Base-by-base conservation (phyloP, 768 basidiomycete genomes). In the Agaricus subrufescens region DNA sequence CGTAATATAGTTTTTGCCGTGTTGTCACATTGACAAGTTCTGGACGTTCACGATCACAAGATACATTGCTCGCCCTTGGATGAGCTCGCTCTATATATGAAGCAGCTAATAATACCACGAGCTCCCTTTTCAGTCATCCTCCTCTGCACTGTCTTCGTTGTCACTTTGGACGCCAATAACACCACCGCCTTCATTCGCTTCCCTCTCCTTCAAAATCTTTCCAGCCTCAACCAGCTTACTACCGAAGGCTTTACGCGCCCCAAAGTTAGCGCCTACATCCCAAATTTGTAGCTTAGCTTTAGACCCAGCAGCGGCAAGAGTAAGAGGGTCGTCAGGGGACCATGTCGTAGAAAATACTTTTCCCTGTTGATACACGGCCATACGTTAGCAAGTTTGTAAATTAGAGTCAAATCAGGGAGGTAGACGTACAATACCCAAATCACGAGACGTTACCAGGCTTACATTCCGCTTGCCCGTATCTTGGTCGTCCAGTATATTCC, bases 301-400 rank as follows among this genome's bases (percentile, higher is more conserved):
- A 2, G 93, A 95, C 11, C 97, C 97, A 30, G 90, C 96, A 3
- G 94, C 94, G 2, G 95, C 96, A 46, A 99, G 70, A 7, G 91
- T 97, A 50, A 98, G 83, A 1, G 94, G 89, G 64, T 95, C 91
- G 67, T 98, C 96, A 0, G 97, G 96, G 5, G 94, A 98, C 76
- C 89, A 98, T 0, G 81, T 77, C 0, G 87, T 78, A 5, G 94
- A 90, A 73, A 99, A 99, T 6, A 98, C 92, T 77, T 96, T 96
- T 71, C 97, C 97, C 95, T 97, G 60, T 46, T 34, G 2, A 3
- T 56, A 12, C 12, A 31, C 34, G 34, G 43, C 62, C 52, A 57
- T 11, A 52, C 52, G 2, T 14, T 7, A 39, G 29, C 34, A 11
- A 8, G 4, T 31, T 38, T 55, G 26, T 5, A 44, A n/a, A 46